phyloP scores from a whole-genome alignment of 345 rosid genomes.

The Sonneratia alba region DNA sequence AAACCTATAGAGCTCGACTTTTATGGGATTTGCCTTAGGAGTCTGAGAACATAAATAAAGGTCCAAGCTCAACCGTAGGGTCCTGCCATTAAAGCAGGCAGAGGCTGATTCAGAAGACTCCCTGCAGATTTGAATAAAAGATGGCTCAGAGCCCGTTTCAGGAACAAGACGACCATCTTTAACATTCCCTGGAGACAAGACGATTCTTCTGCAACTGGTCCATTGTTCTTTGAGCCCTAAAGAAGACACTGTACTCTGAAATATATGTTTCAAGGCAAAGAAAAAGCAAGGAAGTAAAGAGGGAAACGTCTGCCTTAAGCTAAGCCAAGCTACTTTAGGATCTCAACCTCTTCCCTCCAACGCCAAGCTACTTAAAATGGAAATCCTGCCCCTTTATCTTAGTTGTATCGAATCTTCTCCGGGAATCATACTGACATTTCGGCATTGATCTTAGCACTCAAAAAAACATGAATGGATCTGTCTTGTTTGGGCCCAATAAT shows the following conservation, averaged over 20 bases:
- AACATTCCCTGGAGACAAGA: slow-evolving; percentile 22
- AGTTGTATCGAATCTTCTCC: background rate
- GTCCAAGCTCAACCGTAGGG: slow-evolving; percentile 23
- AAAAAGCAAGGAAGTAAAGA: background rate
- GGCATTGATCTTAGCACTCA: no score
- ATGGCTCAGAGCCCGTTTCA: slow-evolving; percentile 32
- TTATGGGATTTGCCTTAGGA: slow-evolving; percentile 1
- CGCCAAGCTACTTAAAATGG: background rate
- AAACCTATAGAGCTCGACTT: background rate
- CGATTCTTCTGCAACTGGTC: slow-evolving; percentile 4
- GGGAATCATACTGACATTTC: no score
- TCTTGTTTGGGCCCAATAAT: background rate
- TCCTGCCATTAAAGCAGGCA: slow-evolving; percentile 39
- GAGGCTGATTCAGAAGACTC: slow-evolving; percentile 53
- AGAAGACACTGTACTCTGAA: background rate
- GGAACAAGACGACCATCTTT: slow-evolving; percentile 68
- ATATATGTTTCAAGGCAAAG: background rate
- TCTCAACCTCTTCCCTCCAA: background rate
- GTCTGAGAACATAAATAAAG: slow-evolving; percentile 19
- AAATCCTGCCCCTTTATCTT: background rate
- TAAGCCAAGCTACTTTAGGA: background rate
- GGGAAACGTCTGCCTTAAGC: background rate
- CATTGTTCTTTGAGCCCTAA: background rate
- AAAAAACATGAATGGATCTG: no score
- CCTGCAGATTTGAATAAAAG: slow-evolving; percentile 84